Evolutionary conservation across 768 basidiomycete species (phyloP), one percentile per base, ranked within the genome.

Genomic region (Psilocybe subaeruginosa): DNA sequence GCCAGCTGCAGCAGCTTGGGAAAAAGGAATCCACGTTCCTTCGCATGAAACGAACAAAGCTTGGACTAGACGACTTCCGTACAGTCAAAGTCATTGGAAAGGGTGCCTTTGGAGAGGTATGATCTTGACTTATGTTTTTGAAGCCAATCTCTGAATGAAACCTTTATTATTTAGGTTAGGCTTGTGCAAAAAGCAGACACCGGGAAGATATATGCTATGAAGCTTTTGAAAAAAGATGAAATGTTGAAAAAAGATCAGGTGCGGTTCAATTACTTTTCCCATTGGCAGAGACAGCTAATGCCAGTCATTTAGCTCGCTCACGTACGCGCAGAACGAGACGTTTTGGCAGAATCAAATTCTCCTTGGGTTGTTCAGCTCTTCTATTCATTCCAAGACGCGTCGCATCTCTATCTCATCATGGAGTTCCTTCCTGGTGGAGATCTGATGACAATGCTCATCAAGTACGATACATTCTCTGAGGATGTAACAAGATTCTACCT

Each of bases 211-310:
- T 99, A 98, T 74, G 97, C 97, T 16, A 97, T 99, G 97, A 99
- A 99, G 78, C 93, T 94, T 23, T 77, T 99, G 72, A 89, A 91
- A 77, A 99, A 99, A 80, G 91, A 91, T 52, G 97, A 98, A 74
- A 99, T 99, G 97, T 85, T 99, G 75, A 97, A 98, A 77, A 97
- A 97, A 74, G 97, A 99, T 71, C 97, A 99, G 82, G 96, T 92
- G 61, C 50, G 85, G 17, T 16, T 57, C 35, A 53, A 12, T 56
- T 17, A 39, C 11, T n/a, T 47, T 29, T 17, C 33, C 6, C 14
- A 37, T 8, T 27, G 9, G 9, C 3, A 7, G 14, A 29, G 4
- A 33, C 37, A 39, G 17, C 43, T 46, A n/a, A 46, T 46, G 29
- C 11, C 17, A 29, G 16, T 30, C 41, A 19, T 54, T 6, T 58